Percentiles rank a stretch among this genome's conserved stretches.
Conservation (phyloP, 305 asterid species). For the Striga hermonthica region DNA sequence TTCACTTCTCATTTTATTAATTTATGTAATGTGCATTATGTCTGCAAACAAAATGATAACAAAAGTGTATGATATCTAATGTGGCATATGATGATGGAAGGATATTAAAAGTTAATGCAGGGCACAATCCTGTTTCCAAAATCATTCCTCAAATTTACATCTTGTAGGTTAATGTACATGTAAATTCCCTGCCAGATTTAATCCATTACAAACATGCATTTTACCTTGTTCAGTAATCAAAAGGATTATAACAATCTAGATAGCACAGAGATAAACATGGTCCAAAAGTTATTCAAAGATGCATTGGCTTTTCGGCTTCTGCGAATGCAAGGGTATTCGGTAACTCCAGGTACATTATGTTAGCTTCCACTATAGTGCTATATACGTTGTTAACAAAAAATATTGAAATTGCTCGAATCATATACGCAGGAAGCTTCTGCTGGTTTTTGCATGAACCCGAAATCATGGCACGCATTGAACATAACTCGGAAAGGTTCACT, state of each 20-base stretch:
- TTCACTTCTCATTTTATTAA: too few species aligned
- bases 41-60: too few species aligned
- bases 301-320: constrained; percentile 64
- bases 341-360: constrained; percentile 37
- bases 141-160: too few species aligned
- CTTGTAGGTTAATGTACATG: neutral
- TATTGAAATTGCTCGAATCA: neutral
- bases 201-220: neutral
- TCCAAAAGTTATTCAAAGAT: constrained; percentile 49
- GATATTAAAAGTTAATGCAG: too few species aligned
- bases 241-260: constrained; percentile 19
- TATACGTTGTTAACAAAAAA: neutral
- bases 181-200: neutral
- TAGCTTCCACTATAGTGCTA: too few species aligned
- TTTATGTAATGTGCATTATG: too few species aligned
- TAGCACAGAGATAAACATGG: neutral
- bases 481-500: constrained; percentile 33
- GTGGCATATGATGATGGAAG: too few species aligned
- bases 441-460: constrained; percentile 52
- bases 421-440: constrained; percentile 46
- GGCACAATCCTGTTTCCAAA: too few species aligned
- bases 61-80: too few species aligned
- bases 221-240: constrained; percentile 30
- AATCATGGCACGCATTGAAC: constrained; percentile 33
- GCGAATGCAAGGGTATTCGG: constrained; percentile 48